These are phyloP conservation scores for Mortierella hygrophila DNA, from an alignment of 192 early-diverging fungal species.

Conservation along the genomic window DNA sequence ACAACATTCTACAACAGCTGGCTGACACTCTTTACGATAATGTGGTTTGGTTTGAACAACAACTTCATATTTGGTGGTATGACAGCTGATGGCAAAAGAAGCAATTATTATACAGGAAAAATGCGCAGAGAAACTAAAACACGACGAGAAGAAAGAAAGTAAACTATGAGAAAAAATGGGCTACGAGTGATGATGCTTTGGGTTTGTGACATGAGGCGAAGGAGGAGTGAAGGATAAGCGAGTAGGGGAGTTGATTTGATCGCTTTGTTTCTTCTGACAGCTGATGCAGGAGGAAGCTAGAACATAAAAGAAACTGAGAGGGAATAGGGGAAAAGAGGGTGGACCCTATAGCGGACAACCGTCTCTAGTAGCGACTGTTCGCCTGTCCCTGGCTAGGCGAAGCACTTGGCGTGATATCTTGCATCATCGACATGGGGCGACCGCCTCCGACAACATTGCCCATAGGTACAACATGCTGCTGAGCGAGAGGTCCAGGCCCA, in stretches of 20 bases:
- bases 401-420: conserved; percentile 49
- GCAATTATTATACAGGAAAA: conserved; percentile 8
- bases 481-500: not conserved
- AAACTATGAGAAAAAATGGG: not conserved
- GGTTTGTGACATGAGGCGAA: not conserved
- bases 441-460: conserved; percentile 11
- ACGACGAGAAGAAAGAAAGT: not conserved
- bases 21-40: not conserved
- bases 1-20: not conserved
- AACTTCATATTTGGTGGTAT: not conserved
- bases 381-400: conserved; percentile 44
- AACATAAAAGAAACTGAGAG: not conserved
- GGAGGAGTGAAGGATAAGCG: not conserved
- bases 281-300: too few relatives aligned
- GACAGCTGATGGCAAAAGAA: not conserved
- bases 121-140: conserved; percentile 1
- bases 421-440: conserved; percentile 56
- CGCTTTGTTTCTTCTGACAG: too few relatives aligned
- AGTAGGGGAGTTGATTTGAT: not conserved
- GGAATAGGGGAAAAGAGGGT: not conserved
- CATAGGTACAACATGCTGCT: conserved; percentile 9
- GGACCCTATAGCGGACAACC: not conserved
- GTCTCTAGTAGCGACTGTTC: conserved; percentile 28
- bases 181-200: not conserved
- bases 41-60: not conserved